These are phyloP conservation scores for Roridomyces roridus DNA, from an alignment of 768 basidiomycete genomes.

Conservation along the genomic window DNA sequence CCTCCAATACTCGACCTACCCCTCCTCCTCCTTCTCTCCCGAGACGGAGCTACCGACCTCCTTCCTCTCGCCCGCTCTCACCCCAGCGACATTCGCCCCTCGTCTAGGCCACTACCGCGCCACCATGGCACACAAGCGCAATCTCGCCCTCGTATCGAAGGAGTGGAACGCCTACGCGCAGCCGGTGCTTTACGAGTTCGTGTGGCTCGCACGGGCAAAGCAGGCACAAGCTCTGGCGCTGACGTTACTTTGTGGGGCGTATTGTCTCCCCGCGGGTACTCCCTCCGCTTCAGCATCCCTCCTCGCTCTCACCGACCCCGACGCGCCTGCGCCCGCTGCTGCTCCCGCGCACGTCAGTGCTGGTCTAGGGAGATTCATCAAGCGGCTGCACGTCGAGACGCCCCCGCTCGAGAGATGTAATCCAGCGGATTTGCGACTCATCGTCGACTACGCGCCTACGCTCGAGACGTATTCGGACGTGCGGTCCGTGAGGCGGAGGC, in stretches of 20 bases:
- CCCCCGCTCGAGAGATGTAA: constrained; percentile 66
- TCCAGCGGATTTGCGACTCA: constrained; percentile 69
- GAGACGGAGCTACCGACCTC: constrained; percentile 52
- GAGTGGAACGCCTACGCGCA: constrained; percentile 61
- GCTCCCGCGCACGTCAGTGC: constrained; percentile 29
- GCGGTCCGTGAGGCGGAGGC: constrained; percentile 65
- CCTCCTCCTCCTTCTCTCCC: constrained; percentile 28
- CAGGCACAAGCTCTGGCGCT: constrained; percentile 54
- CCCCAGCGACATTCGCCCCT: constrained; percentile 39
- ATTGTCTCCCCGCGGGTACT: constrained; percentile 9
- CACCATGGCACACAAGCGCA: constrained; percentile 55
- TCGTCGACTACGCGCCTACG: constrained; percentile 67
- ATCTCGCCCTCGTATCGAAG: constrained; percentile 59
- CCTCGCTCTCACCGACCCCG: too few relatives aligned
- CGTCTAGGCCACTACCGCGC: constrained; percentile 51
- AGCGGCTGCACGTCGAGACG: constrained; percentile 75
- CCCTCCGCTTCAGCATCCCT: neutral
- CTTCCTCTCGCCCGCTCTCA: constrained; percentile 56
- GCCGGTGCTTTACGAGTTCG: constrained; percentile 67
- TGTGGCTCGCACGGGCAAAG: constrained; percentile 67
- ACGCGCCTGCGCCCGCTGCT: constrained; percentile 11
- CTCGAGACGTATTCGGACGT: constrained; percentile 69
- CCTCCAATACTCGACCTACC: constrained; percentile 59
- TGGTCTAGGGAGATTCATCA: constrained; percentile 56
- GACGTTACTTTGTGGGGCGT: constrained; percentile 23